Conservation (phyloP, 2,329 filamentous ascomycete genomes). For the Arthrobotrys iridis region DNA sequence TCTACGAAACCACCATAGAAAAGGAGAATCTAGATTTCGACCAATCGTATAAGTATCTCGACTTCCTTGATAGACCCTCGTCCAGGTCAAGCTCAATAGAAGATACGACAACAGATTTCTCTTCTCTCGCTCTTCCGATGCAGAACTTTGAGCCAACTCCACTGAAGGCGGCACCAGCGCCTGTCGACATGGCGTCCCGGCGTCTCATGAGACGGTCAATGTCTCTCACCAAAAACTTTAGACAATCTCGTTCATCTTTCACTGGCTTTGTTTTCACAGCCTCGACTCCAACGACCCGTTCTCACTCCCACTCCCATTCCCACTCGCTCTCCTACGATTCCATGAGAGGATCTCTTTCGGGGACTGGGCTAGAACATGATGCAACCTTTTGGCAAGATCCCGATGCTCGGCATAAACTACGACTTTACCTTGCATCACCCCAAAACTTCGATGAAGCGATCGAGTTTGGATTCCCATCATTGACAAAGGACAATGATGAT, state of each 20-base stretch:
- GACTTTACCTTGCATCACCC: slow-evolving; percentile 84
- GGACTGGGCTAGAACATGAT: slow-evolving; percentile 72
- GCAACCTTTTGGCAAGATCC: slow-evolving; percentile 90
- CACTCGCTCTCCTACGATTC: slow-evolving; percentile 41
- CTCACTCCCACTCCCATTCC: slow-evolving; percentile 41
- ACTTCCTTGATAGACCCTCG: slow-evolving; percentile 57
- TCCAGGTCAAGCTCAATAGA: slow-evolving; percentile 57
- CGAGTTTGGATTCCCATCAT: slow-evolving; percentile 87
- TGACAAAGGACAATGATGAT: slow-evolving; percentile 59
- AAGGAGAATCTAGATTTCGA: slow-evolving; percentile 34
- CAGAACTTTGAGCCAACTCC: slow-evolving; percentile 48
- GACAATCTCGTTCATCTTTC: slow-evolving; percentile 48
- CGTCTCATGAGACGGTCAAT: slow-evolving; percentile 50
- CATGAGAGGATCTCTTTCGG: slow-evolving; percentile 8
- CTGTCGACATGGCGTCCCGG: slow-evolving; percentile 39
- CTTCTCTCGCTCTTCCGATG: slow-evolving; percentile 52
- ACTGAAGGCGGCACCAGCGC: slow-evolving; percentile 30
- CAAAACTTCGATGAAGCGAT: slow-evolving; percentile 93
- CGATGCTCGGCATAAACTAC: slow-evolving; percentile 84
- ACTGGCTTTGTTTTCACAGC: slow-evolving; percentile 53
- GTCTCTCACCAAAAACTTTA: slow-evolving; percentile 50
- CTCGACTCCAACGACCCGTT: slow-evolving; percentile 40
- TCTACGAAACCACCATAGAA: slow-evolving; percentile 50
- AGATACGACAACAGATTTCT: slow-evolving; percentile 55
- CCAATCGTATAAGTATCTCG: slow-evolving; percentile 54